These are phyloP conservation scores for Phialocephala subalpina DNA, from an alignment of 2,329 filamentous ascomycete genomes.

Conservation along the genomic window DNA sequence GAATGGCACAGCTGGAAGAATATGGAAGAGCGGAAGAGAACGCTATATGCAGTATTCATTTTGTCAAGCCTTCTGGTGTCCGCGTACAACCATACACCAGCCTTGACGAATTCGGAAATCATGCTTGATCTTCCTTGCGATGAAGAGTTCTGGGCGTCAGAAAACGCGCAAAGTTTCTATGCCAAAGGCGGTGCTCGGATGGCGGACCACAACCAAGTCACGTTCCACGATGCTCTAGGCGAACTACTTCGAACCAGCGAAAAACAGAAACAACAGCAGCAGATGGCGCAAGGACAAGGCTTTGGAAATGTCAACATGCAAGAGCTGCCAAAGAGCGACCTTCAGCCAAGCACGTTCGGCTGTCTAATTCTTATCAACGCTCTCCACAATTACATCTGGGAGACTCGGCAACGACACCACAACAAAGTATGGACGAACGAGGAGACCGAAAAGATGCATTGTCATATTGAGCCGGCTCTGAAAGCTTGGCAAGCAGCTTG, in stretches of 20 bases:
- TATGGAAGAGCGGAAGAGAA: constrained; percentile 90
- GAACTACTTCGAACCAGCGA: constrained; percentile 82
- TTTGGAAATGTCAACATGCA: constrained; percentile 57
- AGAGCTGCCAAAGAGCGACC: constrained; percentile 65
- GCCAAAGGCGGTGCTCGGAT: constrained; percentile 76
- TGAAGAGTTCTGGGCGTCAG: constrained; percentile 88
- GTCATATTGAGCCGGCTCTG: constrained; percentile 91
- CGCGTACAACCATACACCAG: constrained; percentile 91
- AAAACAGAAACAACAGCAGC: constrained; percentile 63
- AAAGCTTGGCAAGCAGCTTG: constrained; percentile 95
- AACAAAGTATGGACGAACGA: constrained; percentile 89
- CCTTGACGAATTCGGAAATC: constrained; percentile 94
- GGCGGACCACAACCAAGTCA: constrained; percentile 74
- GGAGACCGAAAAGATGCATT: constrained; percentile 95
- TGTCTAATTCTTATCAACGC: constrained; percentile 93
- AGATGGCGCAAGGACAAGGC: constrained; percentile 47
- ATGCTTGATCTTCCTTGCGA: constrained; percentile 89
- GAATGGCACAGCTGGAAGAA: constrained; percentile 92
- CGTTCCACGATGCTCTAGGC: constrained; percentile 84
- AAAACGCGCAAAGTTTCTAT: constrained; percentile 83
- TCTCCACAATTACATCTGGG: constrained; percentile 98
- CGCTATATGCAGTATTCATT: constrained; percentile 89
- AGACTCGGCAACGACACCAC: constrained; percentile 89
- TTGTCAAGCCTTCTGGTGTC: constrained; percentile 91
- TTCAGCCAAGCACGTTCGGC: constrained; percentile 89